Conservation (phyloP, 208 protist genomes). For the Crithidia thermophila region DNA sequence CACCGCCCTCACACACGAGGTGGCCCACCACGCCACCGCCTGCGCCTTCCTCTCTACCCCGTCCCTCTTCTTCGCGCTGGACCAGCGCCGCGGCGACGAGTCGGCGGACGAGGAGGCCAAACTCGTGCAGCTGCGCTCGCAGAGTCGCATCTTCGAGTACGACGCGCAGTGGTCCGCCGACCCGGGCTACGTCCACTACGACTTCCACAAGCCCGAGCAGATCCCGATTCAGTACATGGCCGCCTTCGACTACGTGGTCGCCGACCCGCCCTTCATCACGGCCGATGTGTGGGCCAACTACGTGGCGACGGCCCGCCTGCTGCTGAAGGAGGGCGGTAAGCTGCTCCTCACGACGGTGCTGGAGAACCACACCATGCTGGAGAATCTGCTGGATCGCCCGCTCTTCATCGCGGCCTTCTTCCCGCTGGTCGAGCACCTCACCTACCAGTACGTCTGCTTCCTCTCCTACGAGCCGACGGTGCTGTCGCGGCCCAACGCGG, state of each 20-base stretch:
- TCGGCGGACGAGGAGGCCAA: constrained; percentile 20
- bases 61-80: constrained; percentile 90
- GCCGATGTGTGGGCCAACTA: constrained; percentile 88
- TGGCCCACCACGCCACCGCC: constrained; percentile 59
- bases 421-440: constrained; percentile 82
- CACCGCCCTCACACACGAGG: constrained; percentile 62
- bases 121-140: constrained; percentile 28
- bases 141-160: constrained; percentile 86
- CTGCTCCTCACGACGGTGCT: constrained; percentile 90
- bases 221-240: constrained; percentile 74
- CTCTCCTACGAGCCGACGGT: constrained; percentile 77
- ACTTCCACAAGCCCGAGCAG: constrained; percentile 81
- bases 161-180: constrained; percentile 83
- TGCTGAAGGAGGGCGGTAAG: constrained; percentile 64
- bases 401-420: constrained; percentile 86
- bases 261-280: constrained; percentile 96
- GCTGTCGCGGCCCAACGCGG: constrained; percentile 27
- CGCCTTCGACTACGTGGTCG: constrained; percentile 91
- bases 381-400: constrained; percentile 54
- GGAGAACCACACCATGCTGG: constrained; percentile 91
- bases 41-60: constrained; percentile 93
- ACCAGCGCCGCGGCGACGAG: constrained; percentile 27
- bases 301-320: constrained; percentile 59
- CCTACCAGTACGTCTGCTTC: constrained; percentile 95
- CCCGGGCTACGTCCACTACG: constrained; percentile 83